These are phyloP conservation scores for Mortierella sp. DNA, from an alignment of 371 early-diverging fungal genomes.

Conservation along the genomic window DNA sequence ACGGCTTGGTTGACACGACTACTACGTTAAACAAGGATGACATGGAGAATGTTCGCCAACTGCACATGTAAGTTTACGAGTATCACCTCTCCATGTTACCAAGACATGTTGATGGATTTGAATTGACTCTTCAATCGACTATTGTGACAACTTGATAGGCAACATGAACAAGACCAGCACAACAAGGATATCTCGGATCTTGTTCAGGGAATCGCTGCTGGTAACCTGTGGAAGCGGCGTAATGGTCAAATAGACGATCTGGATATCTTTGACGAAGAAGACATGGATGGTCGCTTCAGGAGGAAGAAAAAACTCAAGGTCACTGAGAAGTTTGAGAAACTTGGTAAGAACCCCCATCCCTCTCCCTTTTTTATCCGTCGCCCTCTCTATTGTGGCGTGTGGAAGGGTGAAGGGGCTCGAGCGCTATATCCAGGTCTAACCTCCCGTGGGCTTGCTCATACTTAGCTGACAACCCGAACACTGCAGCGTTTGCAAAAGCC, in stretches of 20 bases:
- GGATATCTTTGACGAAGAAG: slow-evolving; percentile 45
- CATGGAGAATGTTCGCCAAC: slow-evolving; percentile 30
- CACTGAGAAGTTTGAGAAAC: slow-evolving; percentile 47
- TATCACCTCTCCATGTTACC: not conserved
- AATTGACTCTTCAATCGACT: not conserved
- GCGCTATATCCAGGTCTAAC: not conserved
- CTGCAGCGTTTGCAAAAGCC: slow-evolving; percentile 46
- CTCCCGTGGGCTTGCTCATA: not conserved
- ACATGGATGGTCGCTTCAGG: slow-evolving; percentile 39
- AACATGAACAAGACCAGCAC: slow-evolving; percentile 47
- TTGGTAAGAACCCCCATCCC: slow-evolving; percentile 19
- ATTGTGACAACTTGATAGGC: slow-evolving; percentile 15
- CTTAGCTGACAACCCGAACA: slow-evolving; percentile 38
- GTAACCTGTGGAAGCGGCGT: slow-evolving; percentile 49
- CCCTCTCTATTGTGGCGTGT: not conserved
- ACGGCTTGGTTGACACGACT: slow-evolving; percentile 43
- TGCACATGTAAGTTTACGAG: slow-evolving; percentile 48
- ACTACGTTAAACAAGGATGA: slow-evolving; percentile 19
- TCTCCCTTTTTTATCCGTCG: not conserved
- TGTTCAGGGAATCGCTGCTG: slow-evolving; percentile 50
- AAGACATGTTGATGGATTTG: not conserved
- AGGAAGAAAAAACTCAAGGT: slow-evolving; percentile 44
- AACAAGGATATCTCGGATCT: slow-evolving; percentile 46
- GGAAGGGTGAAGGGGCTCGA: too few relatives aligned
- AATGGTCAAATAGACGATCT: slow-evolving; percentile 42